Evolutionary conservation across 2,329 filamentous ascomycete species (phyloP), one percentile per base, ranked within the genome.

Genomic region (Pseudogymnoascus sp.): DNA sequence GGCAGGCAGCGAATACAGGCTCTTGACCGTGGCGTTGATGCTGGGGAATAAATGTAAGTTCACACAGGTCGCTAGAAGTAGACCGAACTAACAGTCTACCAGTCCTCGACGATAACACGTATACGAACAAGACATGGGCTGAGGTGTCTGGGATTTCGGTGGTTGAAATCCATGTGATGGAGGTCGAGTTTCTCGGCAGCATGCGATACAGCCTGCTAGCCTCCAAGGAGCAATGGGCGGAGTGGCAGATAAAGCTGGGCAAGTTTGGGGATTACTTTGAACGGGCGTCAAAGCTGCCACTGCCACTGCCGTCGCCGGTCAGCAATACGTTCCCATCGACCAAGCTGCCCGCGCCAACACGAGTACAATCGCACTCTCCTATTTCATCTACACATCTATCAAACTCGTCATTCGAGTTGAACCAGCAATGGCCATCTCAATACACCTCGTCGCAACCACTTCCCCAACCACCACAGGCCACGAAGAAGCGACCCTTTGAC

Each of bases 71-170:
- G 26, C 21, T 12, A 16, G 23, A 34, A 16, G 16, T 34, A 45
- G 64, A 37, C 16, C 16, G 29, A 47, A 18, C 2, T 71, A 69
- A 76, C 67, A 65, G 42, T 64, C 36, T 54, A 47, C 1, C 66
- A 91, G 88, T 97, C 74, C 79, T 99, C 70, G 95, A 99, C 73
- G 95, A 99, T 75, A 99, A 97, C 75, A 97, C 95, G 0, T 99
- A 99, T 77, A 97, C 95, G 39, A 99, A 99, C 79, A 97, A 97
- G 80, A 99, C 95, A 0, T 99, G 95, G 95, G 95, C 93, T 2
- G 95, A 99, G 71, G 95, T 99, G 10, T 97, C 95, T 0, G 90
- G 90, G 51, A 96, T 99, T 66, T 87, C 90, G 1, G 93, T 97
- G 11, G 86, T 89, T 66, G 95, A 99, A 76, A 96, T 99, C 61